Evolutionary conservation across 2,329 filamentous ascomycete species (phyloP).

Genomic region (Hymenoscyphus fructigenus): DNA sequence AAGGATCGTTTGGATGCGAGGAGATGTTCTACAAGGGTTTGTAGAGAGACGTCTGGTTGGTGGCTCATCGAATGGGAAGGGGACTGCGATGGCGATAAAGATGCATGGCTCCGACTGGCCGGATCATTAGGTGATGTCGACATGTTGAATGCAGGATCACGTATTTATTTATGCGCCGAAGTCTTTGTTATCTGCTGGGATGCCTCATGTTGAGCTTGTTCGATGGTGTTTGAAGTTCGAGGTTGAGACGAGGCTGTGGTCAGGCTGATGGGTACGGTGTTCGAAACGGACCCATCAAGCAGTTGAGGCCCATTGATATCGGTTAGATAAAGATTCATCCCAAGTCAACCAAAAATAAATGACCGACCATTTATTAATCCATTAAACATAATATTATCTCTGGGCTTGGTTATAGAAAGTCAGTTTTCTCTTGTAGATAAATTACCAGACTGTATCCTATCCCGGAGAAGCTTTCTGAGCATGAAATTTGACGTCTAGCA

Average conservation of each 20-base stretch:
- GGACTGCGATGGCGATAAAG: conserved; percentile 28
- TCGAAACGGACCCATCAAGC: no score
- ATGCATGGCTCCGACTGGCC: conserved; percentile 30
- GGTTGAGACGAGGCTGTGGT: neutral
- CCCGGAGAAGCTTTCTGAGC: no score
- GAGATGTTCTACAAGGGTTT: conserved; percentile 79
- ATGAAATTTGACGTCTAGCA: no score
- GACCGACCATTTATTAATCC: no score
- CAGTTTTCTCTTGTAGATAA: no score
- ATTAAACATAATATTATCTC: no score
- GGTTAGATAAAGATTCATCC: no score
- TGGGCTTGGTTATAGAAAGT: no score
- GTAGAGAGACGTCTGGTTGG: conserved; percentile 50
- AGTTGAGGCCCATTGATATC: no score
- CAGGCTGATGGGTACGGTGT: no score
- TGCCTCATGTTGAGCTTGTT: neutral
- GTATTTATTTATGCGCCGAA: neutral
- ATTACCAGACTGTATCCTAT: no score
- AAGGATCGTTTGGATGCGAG: conserved; percentile 85
- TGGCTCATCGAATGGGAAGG: conserved; percentile 23
- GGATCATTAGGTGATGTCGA: conserved; percentile 19
- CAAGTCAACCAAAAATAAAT: no score
- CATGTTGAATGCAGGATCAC: conserved; percentile 11
- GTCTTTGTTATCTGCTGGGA: neutral
- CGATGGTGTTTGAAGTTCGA: neutral